Conservation (phyloP, 2,329 filamentous ascomycete species). For the Calonectria pseudoturangicola region DNA sequence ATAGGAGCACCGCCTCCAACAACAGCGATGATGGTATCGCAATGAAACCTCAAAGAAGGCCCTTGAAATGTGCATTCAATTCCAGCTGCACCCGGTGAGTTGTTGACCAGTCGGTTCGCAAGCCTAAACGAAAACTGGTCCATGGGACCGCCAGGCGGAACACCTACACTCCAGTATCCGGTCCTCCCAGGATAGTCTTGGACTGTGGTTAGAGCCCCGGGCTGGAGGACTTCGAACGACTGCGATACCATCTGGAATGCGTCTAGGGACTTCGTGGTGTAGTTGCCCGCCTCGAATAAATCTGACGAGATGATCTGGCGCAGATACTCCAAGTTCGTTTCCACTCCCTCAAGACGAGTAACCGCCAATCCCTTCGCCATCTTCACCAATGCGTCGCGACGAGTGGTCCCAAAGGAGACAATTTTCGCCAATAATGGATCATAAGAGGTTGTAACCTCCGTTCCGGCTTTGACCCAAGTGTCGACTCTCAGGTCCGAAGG, state of each 20-base stretch:
- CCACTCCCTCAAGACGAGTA: slow-evolving; percentile 56
- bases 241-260: slow-evolving; percentile 53
- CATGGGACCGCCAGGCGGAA: slow-evolving; percentile 65
- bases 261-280: slow-evolving; percentile 60
- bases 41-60: slow-evolving; percentile 60
- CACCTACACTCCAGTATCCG: slow-evolving; percentile 62
- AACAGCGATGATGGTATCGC: slow-evolving; percentile 57
- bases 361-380: slow-evolving; percentile 76
- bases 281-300: slow-evolving; percentile 55
- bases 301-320: slow-evolving; percentile 54
- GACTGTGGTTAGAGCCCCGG: slow-evolving; percentile 60
- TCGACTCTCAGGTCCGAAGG: slow-evolving; percentile 74
- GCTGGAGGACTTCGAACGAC: slow-evolving; percentile 60
- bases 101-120: slow-evolving; percentile 61
- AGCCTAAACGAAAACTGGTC: slow-evolving; percentile 60
- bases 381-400: slow-evolving; percentile 78
- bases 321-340: slow-evolving; percentile 61
- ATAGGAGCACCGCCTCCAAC: slow-evolving; percentile 56
- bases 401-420: slow-evolving; percentile 77
- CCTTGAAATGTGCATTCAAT: slow-evolving; percentile 61
- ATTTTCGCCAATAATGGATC: slow-evolving; percentile 87
- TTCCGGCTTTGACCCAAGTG: slow-evolving; percentile 80
- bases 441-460: slow-evolving; percentile 83
- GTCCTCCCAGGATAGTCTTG: slow-evolving; percentile 64
- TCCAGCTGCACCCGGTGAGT: slow-evolving; percentile 54